Percentiles rank a stretch among this genome's conserved stretches.
Conservation (phyloP, 345 rosid genomes). For the Hevea brasiliensis region DNA sequence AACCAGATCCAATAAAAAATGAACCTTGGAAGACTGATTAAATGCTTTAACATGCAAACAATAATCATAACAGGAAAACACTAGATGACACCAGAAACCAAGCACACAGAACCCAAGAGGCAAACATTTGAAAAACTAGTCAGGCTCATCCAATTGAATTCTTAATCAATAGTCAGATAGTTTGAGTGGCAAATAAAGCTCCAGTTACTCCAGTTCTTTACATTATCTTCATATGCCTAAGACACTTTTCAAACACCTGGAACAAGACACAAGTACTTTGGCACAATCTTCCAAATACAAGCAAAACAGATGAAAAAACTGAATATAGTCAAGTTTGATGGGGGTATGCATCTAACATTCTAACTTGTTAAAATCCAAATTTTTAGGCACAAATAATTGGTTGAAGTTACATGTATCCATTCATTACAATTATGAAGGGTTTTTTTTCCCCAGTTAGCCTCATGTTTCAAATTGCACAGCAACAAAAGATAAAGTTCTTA, state of each 20-base stretch:
- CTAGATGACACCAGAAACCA: too few relatives aligned
- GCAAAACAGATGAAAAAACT: not conserved
- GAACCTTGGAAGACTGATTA: slow-evolving; percentile 1
- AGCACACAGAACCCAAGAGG: too few relatives aligned
- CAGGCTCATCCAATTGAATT: not conserved
- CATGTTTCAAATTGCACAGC: not conserved
- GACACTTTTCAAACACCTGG: not conserved
- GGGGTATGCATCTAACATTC: too few relatives aligned
- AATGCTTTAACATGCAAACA: not conserved
- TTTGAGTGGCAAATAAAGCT: not conserved
- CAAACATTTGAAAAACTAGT: not conserved
- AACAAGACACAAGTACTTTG: not conserved
- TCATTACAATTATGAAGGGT: not conserved
- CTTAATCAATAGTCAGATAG: not conserved
- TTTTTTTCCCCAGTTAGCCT: not conserved
- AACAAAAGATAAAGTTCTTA: too few relatives aligned
- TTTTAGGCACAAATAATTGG: too few relatives aligned
- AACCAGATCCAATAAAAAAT: slow-evolving; percentile 33
- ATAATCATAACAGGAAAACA: not conserved
- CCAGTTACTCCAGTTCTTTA: slow-evolving; percentile 1
- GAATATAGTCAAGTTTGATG: too few relatives aligned
- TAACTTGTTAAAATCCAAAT: too few relatives aligned
- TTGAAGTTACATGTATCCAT: too few relatives aligned
- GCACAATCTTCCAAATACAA: not conserved
- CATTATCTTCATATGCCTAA: not conserved